Conservation (phyloP, 1,284 basidiomycete species). For the Gymnopus androsaceus region DNA sequence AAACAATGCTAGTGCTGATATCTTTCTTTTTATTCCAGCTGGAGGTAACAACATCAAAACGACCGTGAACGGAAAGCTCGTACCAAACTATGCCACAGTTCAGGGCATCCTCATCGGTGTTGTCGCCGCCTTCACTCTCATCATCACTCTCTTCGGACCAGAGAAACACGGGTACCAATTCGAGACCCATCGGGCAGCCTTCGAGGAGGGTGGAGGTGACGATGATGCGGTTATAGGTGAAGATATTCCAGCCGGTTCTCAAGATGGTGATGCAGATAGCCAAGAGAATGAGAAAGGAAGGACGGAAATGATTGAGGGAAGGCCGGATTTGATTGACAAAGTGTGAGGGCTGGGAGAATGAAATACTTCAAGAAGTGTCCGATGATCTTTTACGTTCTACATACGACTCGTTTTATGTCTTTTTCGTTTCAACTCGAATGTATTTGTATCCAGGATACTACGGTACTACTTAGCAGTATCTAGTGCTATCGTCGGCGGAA, state of each 20-base stretch:
- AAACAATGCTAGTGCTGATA: slow-evolving; percentile 40
- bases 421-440: too few relatives aligned
- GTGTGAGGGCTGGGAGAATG: not conserved
- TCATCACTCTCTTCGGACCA: slow-evolving; percentile 72
- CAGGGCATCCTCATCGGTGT: slow-evolving; percentile 52
- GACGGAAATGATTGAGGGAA: not conserved
- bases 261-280: not conserved
- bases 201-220: slow-evolving; percentile 72
- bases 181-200: slow-evolving; percentile 79
- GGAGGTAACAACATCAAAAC: slow-evolving; percentile 43
- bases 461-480: too few relatives aligned
- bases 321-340: slow-evolving; percentile 6
- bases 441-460: too few relatives aligned
- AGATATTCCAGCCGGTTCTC: not conserved
- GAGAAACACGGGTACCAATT: slow-evolving; percentile 86
- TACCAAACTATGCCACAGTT: slow-evolving; percentile 84
- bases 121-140: slow-evolving; percentile 65
- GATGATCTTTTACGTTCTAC: too few relatives aligned
- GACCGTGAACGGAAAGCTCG: slow-evolving; percentile 68
- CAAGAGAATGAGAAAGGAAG: not conserved
- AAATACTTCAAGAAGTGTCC: too few relatives aligned
- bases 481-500: too few relatives aligned
- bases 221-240: slow-evolving; percentile 29
- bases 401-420: too few relatives aligned
- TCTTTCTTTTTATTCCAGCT: not conserved